Percentiles rank a stretch among this genome's conserved stretches.
Conservation (phyloP, 352 stramenopile species). For the Globisporangium irregulare region DNA sequence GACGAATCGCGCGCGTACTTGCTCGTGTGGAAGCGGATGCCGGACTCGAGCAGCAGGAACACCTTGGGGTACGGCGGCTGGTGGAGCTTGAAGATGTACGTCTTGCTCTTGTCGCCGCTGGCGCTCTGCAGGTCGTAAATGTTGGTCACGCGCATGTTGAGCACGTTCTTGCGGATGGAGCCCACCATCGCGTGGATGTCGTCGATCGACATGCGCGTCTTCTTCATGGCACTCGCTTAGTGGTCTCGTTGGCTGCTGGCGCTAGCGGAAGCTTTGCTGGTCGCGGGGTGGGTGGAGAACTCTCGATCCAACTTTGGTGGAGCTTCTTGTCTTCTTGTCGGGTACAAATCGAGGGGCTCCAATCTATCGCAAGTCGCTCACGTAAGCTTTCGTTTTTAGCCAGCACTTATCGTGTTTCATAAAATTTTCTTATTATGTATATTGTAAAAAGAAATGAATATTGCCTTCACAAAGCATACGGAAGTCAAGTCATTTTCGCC, state of each 20-base stretch:
- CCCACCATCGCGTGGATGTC: slow-evolving; percentile 87
- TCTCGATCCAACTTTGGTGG: too few relatives aligned
- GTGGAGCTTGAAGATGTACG: slow-evolving; percentile 93
- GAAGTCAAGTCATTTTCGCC: too few relatives aligned
- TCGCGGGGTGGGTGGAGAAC: too few relatives aligned
- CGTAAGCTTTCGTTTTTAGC: too few relatives aligned
- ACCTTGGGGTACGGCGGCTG: slow-evolving; percentile 89
- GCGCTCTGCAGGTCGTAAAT: slow-evolving; percentile 92
- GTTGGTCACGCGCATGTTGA: slow-evolving; percentile 94
- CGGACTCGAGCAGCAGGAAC: slow-evolving; percentile 95
- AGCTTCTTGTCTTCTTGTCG: too few relatives aligned
- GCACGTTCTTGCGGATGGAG: slow-evolving; percentile 80
- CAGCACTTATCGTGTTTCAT: too few relatives aligned
- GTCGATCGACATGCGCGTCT: slow-evolving; percentile 86
- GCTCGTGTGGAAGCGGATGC: slow-evolving; percentile 96
- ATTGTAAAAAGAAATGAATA: too few relatives aligned
- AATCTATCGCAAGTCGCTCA: too few relatives aligned
- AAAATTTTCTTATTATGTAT: too few relatives aligned
- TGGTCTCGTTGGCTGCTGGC: neutral
- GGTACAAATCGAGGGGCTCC: too few relatives aligned
- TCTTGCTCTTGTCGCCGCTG: slow-evolving; percentile 79
- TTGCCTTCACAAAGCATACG: too few relatives aligned
- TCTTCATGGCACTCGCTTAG: slow-evolving; percentile 51
- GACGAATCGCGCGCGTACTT: slow-evolving; percentile 76
- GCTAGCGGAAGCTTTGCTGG: too few relatives aligned